phyloP scores from a whole-genome alignment of 768 basidiomycete species.

The Lactarius psammicola region DNA sequence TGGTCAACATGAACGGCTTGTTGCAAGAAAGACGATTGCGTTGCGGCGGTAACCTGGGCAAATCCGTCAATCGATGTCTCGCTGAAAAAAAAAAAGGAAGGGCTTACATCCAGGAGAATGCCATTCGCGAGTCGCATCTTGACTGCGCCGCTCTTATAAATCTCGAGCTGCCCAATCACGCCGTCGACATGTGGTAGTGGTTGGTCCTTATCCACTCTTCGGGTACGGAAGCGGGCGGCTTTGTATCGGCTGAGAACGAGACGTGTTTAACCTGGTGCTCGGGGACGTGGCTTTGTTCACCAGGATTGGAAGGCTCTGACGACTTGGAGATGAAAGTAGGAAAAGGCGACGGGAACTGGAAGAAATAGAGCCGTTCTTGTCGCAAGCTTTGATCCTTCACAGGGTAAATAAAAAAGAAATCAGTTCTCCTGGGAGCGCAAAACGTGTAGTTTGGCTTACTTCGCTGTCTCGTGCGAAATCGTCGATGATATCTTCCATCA shows the following conservation, averaged over 20 bases:
- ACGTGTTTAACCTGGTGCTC: slow-evolving; percentile 48
- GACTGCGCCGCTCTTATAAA: slow-evolving; percentile 81
- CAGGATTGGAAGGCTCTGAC: slow-evolving; percentile 33
- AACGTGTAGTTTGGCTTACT: slow-evolving; percentile 35
- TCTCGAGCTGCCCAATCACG: slow-evolving; percentile 77
- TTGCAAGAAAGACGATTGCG: slow-evolving; percentile 85
- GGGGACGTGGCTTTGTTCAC: slow-evolving; percentile 25
- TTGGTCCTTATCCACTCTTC: slow-evolving; percentile 32
- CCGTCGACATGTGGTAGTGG: slow-evolving; percentile 54
- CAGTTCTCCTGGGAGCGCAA: neutral
- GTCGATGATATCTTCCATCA: slow-evolving; percentile 72
- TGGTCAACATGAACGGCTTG: slow-evolving; percentile 76
- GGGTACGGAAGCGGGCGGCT: slow-evolving; percentile 42
- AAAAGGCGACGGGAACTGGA: slow-evolving; percentile 86
- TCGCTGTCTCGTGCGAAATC: slow-evolving; percentile 55
- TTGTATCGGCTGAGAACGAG: slow-evolving; percentile 63
- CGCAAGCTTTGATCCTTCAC: slow-evolving; percentile 48
- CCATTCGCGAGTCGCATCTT: slow-evolving; percentile 83
- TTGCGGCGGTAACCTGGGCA: slow-evolving; percentile 71
- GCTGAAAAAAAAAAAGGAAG: slow-evolving; percentile 24
- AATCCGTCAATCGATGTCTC: neutral
- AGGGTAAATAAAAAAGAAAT: slow-evolving; percentile 8
- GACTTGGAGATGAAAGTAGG: slow-evolving; percentile 59
- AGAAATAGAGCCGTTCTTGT: slow-evolving; percentile 77
- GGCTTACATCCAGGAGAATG: slow-evolving; percentile 77